phyloP scores from a whole-genome alignment of 768 basidiomycete genomes.

The Tubosaeta sp. region DNA sequence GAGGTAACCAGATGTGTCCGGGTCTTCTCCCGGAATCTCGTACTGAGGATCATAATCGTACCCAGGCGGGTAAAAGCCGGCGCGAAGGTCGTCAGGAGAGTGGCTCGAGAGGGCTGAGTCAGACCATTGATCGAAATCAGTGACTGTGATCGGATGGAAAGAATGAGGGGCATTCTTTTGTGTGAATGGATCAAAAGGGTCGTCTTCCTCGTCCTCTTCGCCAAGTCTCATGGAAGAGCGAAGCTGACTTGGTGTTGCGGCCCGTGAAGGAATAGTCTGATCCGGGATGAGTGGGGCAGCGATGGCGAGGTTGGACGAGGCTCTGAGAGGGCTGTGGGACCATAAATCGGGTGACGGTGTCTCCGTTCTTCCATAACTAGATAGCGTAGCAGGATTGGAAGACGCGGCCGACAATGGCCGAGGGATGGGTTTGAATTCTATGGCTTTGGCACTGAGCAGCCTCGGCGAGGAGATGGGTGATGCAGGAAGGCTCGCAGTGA shows the following conservation, averaged over 20 bases:
- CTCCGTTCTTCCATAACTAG: slow-evolving; percentile 52
- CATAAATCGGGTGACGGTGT: slow-evolving; percentile 90
- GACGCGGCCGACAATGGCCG: slow-evolving; percentile 73
- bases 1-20: slow-evolving; percentile 55
- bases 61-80: slow-evolving; percentile 27
- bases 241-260: slow-evolving; percentile 67
- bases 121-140: slow-evolving; percentile 61
- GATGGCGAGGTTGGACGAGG: slow-evolving; percentile 83
- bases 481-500: slow-evolving; percentile 75
- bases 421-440: slow-evolving; percentile 81
- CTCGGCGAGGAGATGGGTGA: slow-evolving; percentile 85
- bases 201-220: slow-evolving; percentile 72
- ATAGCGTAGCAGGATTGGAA: slow-evolving; percentile 49
- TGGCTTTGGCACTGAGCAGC: slow-evolving; percentile 84
- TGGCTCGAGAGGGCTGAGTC: slow-evolving; percentile 51
- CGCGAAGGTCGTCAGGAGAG: slow-evolving; percentile 48
- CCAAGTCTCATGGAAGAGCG: slow-evolving; percentile 58
- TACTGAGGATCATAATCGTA: slow-evolving; percentile 32
- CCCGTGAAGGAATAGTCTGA: slow-evolving; percentile 44
- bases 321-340: slow-evolving; percentile 67
- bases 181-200: slow-evolving; percentile 78
- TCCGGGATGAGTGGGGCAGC: slow-evolving; percentile 86
- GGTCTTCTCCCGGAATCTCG: slow-evolving; percentile 36
- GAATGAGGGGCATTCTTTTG: slow-evolving; percentile 42
- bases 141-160: slow-evolving; percentile 59